phyloP scores from a whole-genome alignment of 192 early-diverging fungal species.

The Podila minutissima region DNA sequence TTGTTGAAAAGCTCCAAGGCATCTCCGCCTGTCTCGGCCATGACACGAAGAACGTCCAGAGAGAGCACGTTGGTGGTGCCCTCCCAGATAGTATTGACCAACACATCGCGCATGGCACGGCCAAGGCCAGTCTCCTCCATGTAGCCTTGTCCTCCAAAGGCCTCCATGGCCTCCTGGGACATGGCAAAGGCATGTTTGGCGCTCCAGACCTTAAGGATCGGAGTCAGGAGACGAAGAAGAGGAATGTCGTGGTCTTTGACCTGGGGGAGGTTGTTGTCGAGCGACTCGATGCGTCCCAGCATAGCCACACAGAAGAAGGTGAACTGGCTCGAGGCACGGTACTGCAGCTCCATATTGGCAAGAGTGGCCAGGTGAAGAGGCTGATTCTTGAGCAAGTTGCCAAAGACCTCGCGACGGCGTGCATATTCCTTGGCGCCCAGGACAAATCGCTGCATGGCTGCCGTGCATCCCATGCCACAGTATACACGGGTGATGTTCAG shows the following conservation, averaged over 20 bases:
- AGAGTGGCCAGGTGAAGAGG: constrained; percentile 71
- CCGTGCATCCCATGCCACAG: constrained; percentile 59
- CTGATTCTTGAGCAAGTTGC: constrained; percentile 58
- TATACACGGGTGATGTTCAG: constrained; percentile 80
- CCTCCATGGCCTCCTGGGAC: constrained; percentile 71
- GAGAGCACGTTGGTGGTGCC: constrained; percentile 78
- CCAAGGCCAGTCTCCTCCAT: constrained; percentile 77
- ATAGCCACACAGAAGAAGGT: constrained; percentile 65
- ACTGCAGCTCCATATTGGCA: constrained; percentile 63
- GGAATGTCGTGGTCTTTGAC: constrained; percentile 37
- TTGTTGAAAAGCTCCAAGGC: constrained; percentile 52
- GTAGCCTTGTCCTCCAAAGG: constrained; percentile 78
- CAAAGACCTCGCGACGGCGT: constrained; percentile 57
- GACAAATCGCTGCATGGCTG: constrained; percentile 60
- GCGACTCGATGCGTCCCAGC: constrained; percentile 61
- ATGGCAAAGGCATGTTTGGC: constrained; percentile 58
- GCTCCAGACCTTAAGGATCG: constrained; percentile 68
- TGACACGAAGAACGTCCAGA: constrained; percentile 68
- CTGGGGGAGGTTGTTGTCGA: constrained; percentile 21
- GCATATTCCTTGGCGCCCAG: constrained; percentile 70
- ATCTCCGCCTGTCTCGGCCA: constrained; percentile 60
- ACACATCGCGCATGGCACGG: constrained; percentile 63
- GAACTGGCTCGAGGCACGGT: constrained; percentile 63
- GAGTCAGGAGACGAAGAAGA: constrained; percentile 73
- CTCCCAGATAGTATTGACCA: constrained; percentile 80